Evolutionary conservation across 495 filamentous ascomycete species (phyloP), one percentile per base, ranked within the genome.

Genomic region (Neurospora pannonica): DNA sequence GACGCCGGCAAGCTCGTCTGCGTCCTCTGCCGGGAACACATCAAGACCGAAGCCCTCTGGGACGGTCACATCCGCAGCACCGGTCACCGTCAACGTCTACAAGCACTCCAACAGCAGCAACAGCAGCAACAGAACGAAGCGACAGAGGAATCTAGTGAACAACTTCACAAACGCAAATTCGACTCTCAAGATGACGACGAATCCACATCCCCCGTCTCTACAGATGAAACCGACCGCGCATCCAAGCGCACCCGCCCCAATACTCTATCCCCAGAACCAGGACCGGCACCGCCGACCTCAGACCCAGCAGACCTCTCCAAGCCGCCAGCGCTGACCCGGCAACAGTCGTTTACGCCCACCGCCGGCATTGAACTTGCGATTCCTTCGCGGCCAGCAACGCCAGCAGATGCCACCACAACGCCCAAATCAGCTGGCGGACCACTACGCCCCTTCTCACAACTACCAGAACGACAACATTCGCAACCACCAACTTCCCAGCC

Each of bases 11-110:
- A 86, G 73, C 83, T 93, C 8, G 78, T 87, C 71, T 91, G 90
- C 81, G 81, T 83, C 70, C 78, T 89, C 15, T 92, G 90, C 78
- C 87, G 85, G 71, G 84, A 88, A 46, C 81, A 83, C 28, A 76
- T 92, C 73, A 92, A 91, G 77, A 84, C 89, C 19, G 89, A 91
- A 70, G 79, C 87, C 0, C 79, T 89, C 38, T 92, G 90, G 90
- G 85, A 90, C 34, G 80, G 76, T 5, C 90, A 92, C 76, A 73
- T 90, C 9, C 83, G 85, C 39, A 85, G 84, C 71, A 76, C 81
- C 15, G 78, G 77, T 38, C 90, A 91, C 77, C 82, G 74, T 11
- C 81, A 85, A 54, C 79, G 81, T 31, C 72, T 84, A 4, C 83
- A 83, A 40, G 73, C 71, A 2, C 73, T 77, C 3, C 75, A 77